These are phyloP conservation scores for Rusavskia elegans DNA, from an alignment of 495 filamentous ascomycete genomes.

Conservation along the genomic window DNA sequence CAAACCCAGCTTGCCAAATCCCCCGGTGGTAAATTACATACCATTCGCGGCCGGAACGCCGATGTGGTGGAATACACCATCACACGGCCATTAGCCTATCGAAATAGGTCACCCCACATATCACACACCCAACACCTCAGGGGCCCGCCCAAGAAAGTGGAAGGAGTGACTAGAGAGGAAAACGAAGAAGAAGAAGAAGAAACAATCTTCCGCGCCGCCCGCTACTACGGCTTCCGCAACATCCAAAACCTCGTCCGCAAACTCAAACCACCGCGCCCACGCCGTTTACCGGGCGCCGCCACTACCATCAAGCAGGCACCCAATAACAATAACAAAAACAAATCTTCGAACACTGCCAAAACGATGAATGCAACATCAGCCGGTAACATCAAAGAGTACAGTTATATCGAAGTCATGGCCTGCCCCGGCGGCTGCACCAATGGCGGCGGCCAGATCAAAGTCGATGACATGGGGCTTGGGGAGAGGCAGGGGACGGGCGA, in stretches of 20 bases:
- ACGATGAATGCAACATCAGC: constrained; percentile 22
- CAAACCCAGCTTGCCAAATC: constrained; percentile 50
- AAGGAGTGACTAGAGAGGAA: not conserved
- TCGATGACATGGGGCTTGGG: constrained; percentile 47
- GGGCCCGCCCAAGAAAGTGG: not conserved
- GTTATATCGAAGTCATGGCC: constrained; percentile 96
- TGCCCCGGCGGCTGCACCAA: constrained; percentile 97
- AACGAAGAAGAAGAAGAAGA: constrained; percentile 22
- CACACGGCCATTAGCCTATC: constrained; percentile 16
- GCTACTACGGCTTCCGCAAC: constrained; percentile 94
- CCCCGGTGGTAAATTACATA: constrained; percentile 49
- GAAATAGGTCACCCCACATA: not conserved
- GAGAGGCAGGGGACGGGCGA: constrained; percentile 13
- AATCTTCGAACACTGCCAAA: not conserved
- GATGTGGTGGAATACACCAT: constrained; percentile 79
- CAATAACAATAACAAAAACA: not conserved
- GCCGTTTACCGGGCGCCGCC: constrained; percentile 56
- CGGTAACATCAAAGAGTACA: constrained; percentile 37
- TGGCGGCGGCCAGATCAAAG: constrained; percentile 87
- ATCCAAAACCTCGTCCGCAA: constrained; percentile 92
- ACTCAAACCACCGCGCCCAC: constrained; percentile 61
- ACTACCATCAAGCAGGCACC: constrained; percentile 10
- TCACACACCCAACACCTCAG: too few species aligned
- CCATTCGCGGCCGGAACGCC: constrained; percentile 64
- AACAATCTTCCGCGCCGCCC: constrained; percentile 59